Evolutionary conservation across 2,329 filamentous ascomycete species (phyloP), one percentile per base, ranked within the genome.

Genomic region (Pseudogymnoascus sp.): DNA sequence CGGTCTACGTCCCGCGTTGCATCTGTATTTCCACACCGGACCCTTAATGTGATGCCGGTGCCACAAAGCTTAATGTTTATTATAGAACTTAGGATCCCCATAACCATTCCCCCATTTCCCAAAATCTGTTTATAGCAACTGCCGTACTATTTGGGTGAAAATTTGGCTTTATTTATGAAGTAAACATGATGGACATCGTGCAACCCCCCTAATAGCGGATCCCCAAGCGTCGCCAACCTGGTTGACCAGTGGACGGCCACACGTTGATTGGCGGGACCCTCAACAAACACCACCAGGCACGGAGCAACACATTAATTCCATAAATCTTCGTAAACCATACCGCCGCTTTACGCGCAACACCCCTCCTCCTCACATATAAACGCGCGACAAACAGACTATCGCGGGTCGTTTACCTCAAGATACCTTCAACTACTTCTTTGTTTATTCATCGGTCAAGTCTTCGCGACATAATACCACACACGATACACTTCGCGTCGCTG

Each of bases 281-380:
- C 43, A 52, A 52, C 43, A 52, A 52, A 52, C 43, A 52, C 43
- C 10, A 52, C 23, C 43, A 52, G 43, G 43, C 43, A 52, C 43
- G 23, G 43, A 52, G 43, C 43, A 52, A 52, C 43, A 52, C 43
- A 52, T 52, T 52, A 52, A 31, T 52, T 52, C 43, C 43, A 52
- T 52, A 52, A 52, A 37, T 62, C 41, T 43, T 61, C 26, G 38
- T 61, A 41, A 31, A 52, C 41, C 59, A 31, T 61, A 41, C 33
- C 59, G 39, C 39, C 33, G 59, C 59, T 41, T 31, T 61, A 49
- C 43, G 43, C 43, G 43, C 43, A 49, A 49, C 43, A 49, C 43
- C 23, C 43, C 43, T 45, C 41, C 41, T 23, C 43, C 43, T 49
- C 14, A 49, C 14, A 52, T 16, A 52, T 29, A 52, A 52, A 52